These are phyloP conservation scores for Blastomyces gilchristii DNA, from an alignment of 2,329 filamentous ascomycete genomes.

Conservation along the genomic window DNA sequence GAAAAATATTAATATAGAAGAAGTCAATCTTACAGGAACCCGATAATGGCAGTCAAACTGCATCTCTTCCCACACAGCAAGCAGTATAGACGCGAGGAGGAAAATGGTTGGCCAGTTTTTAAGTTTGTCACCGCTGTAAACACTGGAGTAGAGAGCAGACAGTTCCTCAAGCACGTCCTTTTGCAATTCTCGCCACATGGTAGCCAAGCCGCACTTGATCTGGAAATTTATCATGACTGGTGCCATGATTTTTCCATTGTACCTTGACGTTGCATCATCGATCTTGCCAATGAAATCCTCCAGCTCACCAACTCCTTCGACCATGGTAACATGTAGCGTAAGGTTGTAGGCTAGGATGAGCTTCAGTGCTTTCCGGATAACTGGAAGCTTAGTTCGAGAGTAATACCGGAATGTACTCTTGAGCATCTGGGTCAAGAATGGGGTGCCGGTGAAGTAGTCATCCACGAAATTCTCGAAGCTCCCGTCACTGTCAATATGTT, in stretches of 20 bases:
- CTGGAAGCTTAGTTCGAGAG: constrained; percentile 72
- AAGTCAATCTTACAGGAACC: constrained; percentile 46
- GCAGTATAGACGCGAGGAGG: constrained; percentile 84
- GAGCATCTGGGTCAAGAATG: constrained; percentile 88
- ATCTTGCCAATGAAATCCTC: constrained; percentile 72
- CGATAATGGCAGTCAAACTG: constrained; percentile 98
- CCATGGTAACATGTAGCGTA: constrained; percentile 86
- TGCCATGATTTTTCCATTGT: constrained; percentile 78
- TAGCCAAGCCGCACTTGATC: constrained; percentile 92
- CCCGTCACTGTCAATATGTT: constrained; percentile 81
- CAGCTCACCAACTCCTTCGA: constrained; percentile 68
- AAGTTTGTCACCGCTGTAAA: constrained; percentile 92
- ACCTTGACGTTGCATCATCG: constrained; percentile 75
- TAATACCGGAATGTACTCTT: constrained; percentile 95
- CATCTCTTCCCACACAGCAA: constrained; percentile 97
- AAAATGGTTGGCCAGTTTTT: constrained; percentile 99
- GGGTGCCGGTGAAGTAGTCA: constrained; percentile 91
- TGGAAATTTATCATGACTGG: constrained; percentile 99
- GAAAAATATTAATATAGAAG: not conserved
- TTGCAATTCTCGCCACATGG: constrained; percentile 96
- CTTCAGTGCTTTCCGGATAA: constrained; percentile 92
- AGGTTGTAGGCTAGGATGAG: constrained; percentile 92
- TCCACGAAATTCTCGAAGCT: constrained; percentile 90
- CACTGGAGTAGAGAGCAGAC: constrained; percentile 85
- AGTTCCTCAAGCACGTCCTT: constrained; percentile 94